Conservation (phyloP, 2,329 filamentous ascomycete species). For the Xylaria polymorpha region DNA sequence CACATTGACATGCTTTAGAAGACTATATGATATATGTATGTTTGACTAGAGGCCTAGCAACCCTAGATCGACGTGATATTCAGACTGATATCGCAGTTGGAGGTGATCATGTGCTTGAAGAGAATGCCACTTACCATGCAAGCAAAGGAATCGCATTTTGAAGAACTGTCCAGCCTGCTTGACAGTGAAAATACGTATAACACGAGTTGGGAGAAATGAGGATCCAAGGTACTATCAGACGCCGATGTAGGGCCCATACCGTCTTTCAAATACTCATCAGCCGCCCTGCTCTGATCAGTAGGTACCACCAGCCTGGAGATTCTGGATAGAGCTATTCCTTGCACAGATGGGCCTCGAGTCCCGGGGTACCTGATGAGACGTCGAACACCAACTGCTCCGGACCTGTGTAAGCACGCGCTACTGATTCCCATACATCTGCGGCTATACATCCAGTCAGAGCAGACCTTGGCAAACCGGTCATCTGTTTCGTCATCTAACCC, state of each 20-base stretch:
- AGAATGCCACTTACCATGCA: conserved; percentile 35
- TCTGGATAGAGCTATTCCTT: neutral
- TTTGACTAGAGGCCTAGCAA: neutral
- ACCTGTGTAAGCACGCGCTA: neutral
- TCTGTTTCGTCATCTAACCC: neutral
- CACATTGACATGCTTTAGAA: conserved; percentile 17
- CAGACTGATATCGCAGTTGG: neutral
- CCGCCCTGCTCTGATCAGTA: neutral
- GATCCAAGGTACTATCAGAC: neutral
- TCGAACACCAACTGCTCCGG: neutral
- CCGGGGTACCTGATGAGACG: neutral
- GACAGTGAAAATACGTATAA: neutral
- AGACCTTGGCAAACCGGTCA: conserved; percentile 9
- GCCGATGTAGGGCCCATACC: conserved; percentile 1
- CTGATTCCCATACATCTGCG: conserved; percentile 4
- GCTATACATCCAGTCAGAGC: conserved; percentile 20
- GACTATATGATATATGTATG: neutral
- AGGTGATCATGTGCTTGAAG: neutral
- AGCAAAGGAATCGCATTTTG: conserved; percentile 42
- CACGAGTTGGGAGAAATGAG: neutral
- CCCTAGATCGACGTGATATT: neutral
- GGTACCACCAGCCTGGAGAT: conserved; percentile 11
- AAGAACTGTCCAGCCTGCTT: conserved; percentile 18
- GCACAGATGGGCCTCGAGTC: conserved; percentile 12
- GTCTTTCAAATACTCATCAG: conserved; percentile 33